A percentile compares a stretch with the other conserved stretches of the same genome.
phyloP scores from a whole-genome alignment of 371 early-diverging fungal genomes.

The Mucor piriformis region DNA sequence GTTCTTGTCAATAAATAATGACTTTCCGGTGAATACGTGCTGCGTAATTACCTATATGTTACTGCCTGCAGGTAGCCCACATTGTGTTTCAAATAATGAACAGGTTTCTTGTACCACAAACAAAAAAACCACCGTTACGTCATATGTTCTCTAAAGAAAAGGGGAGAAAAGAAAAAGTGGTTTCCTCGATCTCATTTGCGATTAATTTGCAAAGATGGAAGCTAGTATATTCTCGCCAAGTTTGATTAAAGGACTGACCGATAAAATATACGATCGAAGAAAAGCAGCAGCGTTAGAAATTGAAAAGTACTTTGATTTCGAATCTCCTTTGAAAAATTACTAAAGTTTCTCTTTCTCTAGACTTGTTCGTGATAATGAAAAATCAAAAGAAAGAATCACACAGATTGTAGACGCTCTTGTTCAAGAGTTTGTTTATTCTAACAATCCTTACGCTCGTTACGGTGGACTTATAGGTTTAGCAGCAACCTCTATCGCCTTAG shows the following conservation, averaged over 20 bases:
- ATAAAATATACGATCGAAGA: slow-evolving; percentile 89
- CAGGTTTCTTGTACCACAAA: neutral
- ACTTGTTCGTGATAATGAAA: slow-evolving; percentile 70
- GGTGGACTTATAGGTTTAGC: slow-evolving; percentile 94
- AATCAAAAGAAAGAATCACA: slow-evolving; percentile 58
- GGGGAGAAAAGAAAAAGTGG: neutral
- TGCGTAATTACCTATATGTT: too few species aligned
- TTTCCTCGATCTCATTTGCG: slow-evolving; percentile 4
- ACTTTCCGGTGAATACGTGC: too few species aligned
- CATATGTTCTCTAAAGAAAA: neutral
- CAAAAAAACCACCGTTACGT: neutral
- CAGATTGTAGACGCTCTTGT: slow-evolving; percentile 73
- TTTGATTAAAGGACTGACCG: slow-evolving; percentile 66
- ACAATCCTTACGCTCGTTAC: slow-evolving; percentile 78
- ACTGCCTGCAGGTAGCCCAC: neutral
- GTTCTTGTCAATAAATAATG: too few species aligned
- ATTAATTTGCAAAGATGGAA: slow-evolving; percentile 23
- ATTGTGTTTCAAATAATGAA: neutral
- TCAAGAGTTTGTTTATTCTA: slow-evolving; percentile 82
- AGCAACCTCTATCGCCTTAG: slow-evolving; percentile 85
- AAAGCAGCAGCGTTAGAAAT: slow-evolving; percentile 88
- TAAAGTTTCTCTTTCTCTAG: slow-evolving; percentile 43
- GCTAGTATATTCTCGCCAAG: slow-evolving; percentile 33
- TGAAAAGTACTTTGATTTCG: slow-evolving; percentile 73
- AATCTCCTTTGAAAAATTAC: neutral